Percentiles rank a stretch among this genome's conserved stretches.
Evolutionary conservation across 768 basidiomycete genomes (phyloP).

Genomic region (Tricholoma sp.): DNA sequence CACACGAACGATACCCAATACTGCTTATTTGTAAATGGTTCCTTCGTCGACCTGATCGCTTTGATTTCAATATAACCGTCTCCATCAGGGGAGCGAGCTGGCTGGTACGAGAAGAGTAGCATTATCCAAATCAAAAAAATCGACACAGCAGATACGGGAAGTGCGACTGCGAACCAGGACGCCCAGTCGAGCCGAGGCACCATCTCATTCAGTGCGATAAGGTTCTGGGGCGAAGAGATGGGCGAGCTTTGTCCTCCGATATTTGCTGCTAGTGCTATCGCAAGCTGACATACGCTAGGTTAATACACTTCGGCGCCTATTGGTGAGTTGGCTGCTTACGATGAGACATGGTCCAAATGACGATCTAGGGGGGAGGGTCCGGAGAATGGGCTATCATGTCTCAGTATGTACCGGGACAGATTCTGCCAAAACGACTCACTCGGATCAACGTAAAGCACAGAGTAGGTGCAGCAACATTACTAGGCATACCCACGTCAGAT

Average conservation of each 20-base stretch:
- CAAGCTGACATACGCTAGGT: constrained; percentile 49
- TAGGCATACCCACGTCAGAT: constrained; percentile 21
- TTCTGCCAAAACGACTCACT: constrained; percentile 39
- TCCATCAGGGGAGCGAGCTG: constrained; percentile 65
- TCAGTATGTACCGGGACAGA: neutral
- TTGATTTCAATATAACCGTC: constrained; percentile 80
- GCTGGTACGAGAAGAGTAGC: constrained; percentile 77
- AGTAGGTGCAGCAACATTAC: constrained; percentile 97
- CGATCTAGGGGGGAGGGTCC: constrained; percentile 83
- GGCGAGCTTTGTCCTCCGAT: constrained; percentile 97
- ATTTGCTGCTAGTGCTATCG: constrained; percentile 96
- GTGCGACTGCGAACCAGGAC: constrained; percentile 89
- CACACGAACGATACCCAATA: constrained; percentile 88
- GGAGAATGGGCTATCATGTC: constrained; percentile 73
- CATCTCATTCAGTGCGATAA: constrained; percentile 90
- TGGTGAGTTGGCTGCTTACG: constrained; percentile 42
- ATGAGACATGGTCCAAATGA: constrained; percentile 89
- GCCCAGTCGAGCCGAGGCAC: constrained; percentile 82
- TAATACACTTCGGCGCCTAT: neutral
- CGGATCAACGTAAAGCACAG: constrained; percentile 94
- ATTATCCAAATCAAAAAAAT: constrained; percentile 90
- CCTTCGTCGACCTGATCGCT: constrained; percentile 77
- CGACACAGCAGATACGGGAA: constrained; percentile 86
- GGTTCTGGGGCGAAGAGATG: constrained; percentile 96
- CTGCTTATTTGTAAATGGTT: constrained; percentile 78